phyloP scores from a whole-genome alignment of 306 rosid species.

The Chamaecrista fasciculata region DNA sequence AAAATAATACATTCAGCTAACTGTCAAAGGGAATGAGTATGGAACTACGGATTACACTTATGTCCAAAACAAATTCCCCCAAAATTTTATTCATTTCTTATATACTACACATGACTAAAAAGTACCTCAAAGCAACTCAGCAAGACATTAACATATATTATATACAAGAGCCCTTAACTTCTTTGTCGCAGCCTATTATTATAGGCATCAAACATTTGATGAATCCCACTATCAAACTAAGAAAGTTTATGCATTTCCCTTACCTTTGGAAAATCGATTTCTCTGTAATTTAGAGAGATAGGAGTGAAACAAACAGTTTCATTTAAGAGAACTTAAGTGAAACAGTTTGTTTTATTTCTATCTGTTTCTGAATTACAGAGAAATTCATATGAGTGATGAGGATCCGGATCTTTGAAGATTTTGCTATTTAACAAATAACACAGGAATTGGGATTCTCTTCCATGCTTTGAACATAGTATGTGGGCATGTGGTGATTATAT shows the following conservation, averaged over 20 bases:
- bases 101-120: slow-evolving; percentile 42
- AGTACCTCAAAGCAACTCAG: slow-evolving; percentile 19
- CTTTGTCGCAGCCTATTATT: slow-evolving; percentile 24
- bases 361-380: too few species aligned
- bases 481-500: slow-evolving; percentile 64
- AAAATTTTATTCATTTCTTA: slow-evolving; percentile 40
- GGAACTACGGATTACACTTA: not conserved
- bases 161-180: slow-evolving; percentile 46
- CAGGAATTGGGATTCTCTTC: slow-evolving; percentile 96
- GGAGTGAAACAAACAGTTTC: too few species aligned
- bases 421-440: slow-evolving; percentile 49
- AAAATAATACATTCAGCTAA: not conserved
- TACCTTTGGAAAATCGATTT: slow-evolving; percentile 22
- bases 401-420: too few species aligned
- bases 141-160: slow-evolving; percentile 39
- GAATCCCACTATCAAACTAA: slow-evolving; percentile 23
- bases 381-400: too few species aligned
- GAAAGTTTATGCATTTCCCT: slow-evolving; percentile 19
- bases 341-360: too few species aligned
- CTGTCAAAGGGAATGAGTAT: not conserved
- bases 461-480: slow-evolving; percentile 72
- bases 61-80: slow-evolving; percentile 34
- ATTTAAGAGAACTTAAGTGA: too few species aligned
- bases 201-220: slow-evolving; percentile 18
- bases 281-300: too few species aligned